Percentiles rank a stretch among this genome's conserved stretches.
phyloP scores from a whole-genome alignment of 768 basidiomycete genomes.

The Rhizopogon vinicolor region DNA sequence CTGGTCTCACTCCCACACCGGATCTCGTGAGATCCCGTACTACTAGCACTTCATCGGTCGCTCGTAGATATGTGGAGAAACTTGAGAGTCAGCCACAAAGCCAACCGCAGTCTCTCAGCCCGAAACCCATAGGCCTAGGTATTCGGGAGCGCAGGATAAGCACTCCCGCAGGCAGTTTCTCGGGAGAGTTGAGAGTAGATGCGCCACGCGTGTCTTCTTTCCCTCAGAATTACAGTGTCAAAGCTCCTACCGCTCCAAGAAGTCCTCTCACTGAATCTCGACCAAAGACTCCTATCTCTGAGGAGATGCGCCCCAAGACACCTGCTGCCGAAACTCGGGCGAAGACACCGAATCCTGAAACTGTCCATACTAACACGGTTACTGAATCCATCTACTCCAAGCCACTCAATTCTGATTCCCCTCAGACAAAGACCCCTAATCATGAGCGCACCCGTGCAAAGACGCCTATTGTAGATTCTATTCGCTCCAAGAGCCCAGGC shows the following conservation, averaged over 20 bases:
- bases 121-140: conserved; percentile 17
- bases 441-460: conserved; percentile 9
- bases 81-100: conserved; percentile 33
- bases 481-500: neutral
- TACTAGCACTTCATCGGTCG: conserved; percentile 30
- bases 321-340: conserved; percentile 14
- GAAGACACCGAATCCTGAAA: conserved; percentile 16
- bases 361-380: conserved; percentile 11
- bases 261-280: conserved; percentile 10
- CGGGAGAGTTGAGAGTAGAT: conserved; percentile 12
- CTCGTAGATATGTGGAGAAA: conserved; percentile 32
- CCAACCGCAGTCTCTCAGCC: conserved; percentile 28
- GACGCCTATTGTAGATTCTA: conserved; percentile 7
- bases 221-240: conserved; percentile 16
- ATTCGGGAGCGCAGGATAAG: conserved; percentile 49
- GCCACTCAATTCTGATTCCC: neutral
- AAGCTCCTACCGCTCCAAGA: neutral
- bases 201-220: conserved; percentile 12
- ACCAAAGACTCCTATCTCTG: conserved; percentile 2
- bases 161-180: conserved; percentile 29
- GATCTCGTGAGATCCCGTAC: conserved; percentile 23
- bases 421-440: neutral
- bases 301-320: conserved; percentile 13
- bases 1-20: conserved; percentile 6
- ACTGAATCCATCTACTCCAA: conserved; percentile 8